Evolutionary conservation across 768 basidiomycete species (phyloP).

Genomic region (Plicaturopsis crispa): DNA sequence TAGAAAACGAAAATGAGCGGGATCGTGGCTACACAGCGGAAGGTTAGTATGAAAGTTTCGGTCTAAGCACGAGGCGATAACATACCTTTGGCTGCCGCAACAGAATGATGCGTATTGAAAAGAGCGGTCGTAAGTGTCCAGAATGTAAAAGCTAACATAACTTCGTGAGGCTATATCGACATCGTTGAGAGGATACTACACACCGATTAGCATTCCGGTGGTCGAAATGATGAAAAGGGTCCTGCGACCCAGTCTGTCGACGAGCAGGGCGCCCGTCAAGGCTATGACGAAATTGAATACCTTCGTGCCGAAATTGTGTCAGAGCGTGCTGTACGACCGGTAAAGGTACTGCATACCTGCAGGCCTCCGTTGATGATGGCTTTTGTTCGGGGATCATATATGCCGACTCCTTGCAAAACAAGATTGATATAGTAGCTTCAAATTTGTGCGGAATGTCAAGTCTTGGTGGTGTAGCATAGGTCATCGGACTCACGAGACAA

Average conservation of each 20-base stretch:
- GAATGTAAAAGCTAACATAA: constrained; percentile 36
- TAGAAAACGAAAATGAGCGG: constrained; percentile 56
- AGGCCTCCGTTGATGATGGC: constrained; percentile 56
- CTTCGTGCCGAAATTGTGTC: too few species aligned
- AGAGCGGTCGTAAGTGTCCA: constrained; percentile 48
- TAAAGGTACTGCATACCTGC: too few species aligned
- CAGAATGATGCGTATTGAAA: constrained; percentile 19
- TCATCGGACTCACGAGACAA: too few species aligned
- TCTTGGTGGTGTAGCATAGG: too few species aligned
- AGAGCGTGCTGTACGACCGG: too few species aligned
- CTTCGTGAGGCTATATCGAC: neutral
- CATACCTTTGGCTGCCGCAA: constrained; percentile 22
- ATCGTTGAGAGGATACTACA: constrained; percentile 10
- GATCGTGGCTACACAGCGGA: constrained; percentile 37
- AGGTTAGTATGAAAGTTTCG: neutral
- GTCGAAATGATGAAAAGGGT: constrained; percentile 62
- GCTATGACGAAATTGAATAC: constrained; percentile 61
- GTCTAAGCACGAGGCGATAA: neutral
- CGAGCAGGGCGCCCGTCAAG: constrained; percentile 49
- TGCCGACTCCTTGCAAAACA: constrained; percentile 58
- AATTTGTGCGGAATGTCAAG: too few species aligned
- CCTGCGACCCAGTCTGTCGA: constrained; percentile 63
- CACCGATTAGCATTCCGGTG: constrained; percentile 48
- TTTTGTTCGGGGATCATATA: constrained; percentile 44
- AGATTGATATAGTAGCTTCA: constrained; percentile 74